Conservation (phyloP, 2,329 filamentous ascomycete species). For the Penicillium sp. region DNA sequence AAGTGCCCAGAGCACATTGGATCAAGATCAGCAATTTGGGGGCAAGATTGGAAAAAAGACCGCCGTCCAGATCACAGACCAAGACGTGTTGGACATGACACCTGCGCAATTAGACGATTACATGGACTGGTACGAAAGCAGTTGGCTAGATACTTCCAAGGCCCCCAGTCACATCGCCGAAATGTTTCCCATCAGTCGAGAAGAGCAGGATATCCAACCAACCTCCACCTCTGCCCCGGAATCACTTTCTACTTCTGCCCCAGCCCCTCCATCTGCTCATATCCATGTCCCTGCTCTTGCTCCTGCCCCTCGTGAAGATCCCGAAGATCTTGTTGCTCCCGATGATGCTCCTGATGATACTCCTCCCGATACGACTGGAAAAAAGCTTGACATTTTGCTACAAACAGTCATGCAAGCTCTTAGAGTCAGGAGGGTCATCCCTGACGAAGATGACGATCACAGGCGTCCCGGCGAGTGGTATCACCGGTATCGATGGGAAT, state of each 20-base stretch:
- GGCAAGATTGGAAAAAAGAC: conserved; percentile 45
- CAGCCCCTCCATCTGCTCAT: not conserved
- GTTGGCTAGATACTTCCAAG: conserved; percentile 48
- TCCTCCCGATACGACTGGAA: conserved; percentile 19
- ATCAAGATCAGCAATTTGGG: conserved; percentile 29
- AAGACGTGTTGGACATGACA: conserved; percentile 62
- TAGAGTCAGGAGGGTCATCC: conserved; percentile 38
- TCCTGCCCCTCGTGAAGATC: not conserved
- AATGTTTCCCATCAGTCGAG: conserved; percentile 42
- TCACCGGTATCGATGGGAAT: conserved; percentile 46
- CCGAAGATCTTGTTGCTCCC: no score
- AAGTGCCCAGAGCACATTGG: conserved; percentile 46
- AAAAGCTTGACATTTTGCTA: conserved; percentile 40
- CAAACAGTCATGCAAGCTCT: conserved; percentile 45
- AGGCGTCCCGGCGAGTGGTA: conserved; percentile 53
- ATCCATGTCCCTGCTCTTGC: conserved; percentile 9
- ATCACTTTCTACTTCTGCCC: conserved; percentile 11
- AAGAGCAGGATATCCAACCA: conserved; percentile 14
- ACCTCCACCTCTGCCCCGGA: conserved; percentile 1
- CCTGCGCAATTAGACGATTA: conserved; percentile 67
- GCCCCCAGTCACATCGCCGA: conserved; percentile 37
- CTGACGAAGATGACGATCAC: conserved; percentile 23
- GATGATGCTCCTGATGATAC: not conserved
- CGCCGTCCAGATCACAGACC: conserved; percentile 57
- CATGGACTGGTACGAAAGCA: conserved; percentile 73